Conservation (phyloP, 495 filamentous ascomycete species). For the Alectoria sarmentosa region DNA sequence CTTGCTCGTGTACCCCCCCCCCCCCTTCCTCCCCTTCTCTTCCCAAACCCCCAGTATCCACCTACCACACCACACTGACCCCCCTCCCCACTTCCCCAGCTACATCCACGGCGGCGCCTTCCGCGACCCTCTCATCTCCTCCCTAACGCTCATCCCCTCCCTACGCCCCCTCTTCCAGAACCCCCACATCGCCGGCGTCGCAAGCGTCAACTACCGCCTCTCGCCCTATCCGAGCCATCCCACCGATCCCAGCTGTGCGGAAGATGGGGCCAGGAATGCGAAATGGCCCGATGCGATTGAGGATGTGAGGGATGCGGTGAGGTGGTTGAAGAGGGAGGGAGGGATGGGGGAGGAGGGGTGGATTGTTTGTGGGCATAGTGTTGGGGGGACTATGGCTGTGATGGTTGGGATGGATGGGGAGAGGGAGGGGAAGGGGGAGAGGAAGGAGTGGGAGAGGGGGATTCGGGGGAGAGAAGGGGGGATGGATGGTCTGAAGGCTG, state of each 20-base stretch:
- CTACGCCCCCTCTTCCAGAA: constrained; percentile 37
- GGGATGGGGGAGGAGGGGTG: constrained; percentile 43
- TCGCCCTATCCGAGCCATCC: constrained; percentile 61
- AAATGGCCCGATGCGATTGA: constrained; percentile 66
- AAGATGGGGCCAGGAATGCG: constrained; percentile 29
- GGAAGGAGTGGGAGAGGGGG: constrained; percentile 38
- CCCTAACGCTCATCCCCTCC: constrained; percentile 41
- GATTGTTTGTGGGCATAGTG: constrained; percentile 68
- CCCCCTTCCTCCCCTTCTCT: neutral
- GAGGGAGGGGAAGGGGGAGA: constrained; percentile 23
- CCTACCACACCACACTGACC: constrained; percentile 4
- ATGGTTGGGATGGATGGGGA: constrained; percentile 52
- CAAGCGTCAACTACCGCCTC: constrained; percentile 73
- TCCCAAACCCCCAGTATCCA: neutral
- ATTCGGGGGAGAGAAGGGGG: constrained; percentile 30
- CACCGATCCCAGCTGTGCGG: constrained; percentile 24
- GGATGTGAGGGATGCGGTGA: constrained; percentile 59
- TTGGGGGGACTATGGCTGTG: constrained; percentile 66
- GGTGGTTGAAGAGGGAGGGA: constrained; percentile 52
- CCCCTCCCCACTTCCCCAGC: constrained; percentile 29
- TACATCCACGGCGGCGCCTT: constrained; percentile 89
- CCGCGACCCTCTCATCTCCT: constrained; percentile 62
- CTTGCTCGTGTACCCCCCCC: constrained; percentile 2
- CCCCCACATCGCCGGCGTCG: constrained; percentile 51
- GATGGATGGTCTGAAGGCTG: constrained; percentile 40